Percentiles rank a stretch among this genome's conserved stretches.
These are phyloP conservation scores for Trametes maxima DNA, from an alignment of 768 basidiomycete genomes.

Conservation along the genomic window DNA sequence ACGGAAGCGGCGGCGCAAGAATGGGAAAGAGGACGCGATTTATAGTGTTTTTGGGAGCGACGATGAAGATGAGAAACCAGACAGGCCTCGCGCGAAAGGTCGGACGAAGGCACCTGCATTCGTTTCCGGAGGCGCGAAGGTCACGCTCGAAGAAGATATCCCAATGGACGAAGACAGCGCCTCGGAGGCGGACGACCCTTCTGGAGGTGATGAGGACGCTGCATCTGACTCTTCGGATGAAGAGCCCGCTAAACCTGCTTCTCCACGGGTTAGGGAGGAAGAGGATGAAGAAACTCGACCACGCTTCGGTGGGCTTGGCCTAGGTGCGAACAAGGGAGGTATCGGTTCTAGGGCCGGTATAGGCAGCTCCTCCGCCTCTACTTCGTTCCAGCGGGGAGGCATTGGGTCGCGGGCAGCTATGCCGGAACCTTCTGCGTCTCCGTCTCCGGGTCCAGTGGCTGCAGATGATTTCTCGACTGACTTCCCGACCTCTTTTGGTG, in stretches of 20 bases:
- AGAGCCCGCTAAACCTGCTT: conserved; percentile 54
- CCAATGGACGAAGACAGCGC: conserved; percentile 38
- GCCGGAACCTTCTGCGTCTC: conserved; percentile 39
- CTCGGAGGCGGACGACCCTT: conserved; percentile 28
- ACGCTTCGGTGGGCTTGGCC: conserved; percentile 50
- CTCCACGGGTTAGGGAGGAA: conserved; percentile 56
- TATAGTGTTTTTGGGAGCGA: conserved; percentile 78
- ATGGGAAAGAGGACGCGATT: conserved; percentile 71
- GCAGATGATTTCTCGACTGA: conserved; percentile 39
- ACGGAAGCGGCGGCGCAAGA: conserved; percentile 64
- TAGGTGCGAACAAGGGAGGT: conserved; percentile 35
- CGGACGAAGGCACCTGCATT: conserved; percentile 79
- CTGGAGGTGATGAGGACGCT: conserved; percentile 41
- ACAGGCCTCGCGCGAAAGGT: conserved; percentile 27
- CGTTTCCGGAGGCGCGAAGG: conserved; percentile 54
- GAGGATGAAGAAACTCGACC: conserved; percentile 47
- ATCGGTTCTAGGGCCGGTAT: conserved; percentile 41
- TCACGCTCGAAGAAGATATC: conserved; percentile 41
- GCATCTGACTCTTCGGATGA: conserved; percentile 45
- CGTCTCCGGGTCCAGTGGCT: conserved; percentile 49
- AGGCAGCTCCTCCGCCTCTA: conserved; percentile 36
- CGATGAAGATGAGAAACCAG: conserved; percentile 60
- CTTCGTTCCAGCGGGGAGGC: conserved; percentile 30
- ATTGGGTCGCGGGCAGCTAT: conserved; percentile 34
- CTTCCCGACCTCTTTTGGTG: conserved; percentile 46